A percentile compares a stretch with the other conserved stretches of the same genome.
These are phyloP conservation scores for Chenopodium berlandieri DNA, from an alignment of 148 eudicot genomes.

Conservation along the genomic window DNA sequence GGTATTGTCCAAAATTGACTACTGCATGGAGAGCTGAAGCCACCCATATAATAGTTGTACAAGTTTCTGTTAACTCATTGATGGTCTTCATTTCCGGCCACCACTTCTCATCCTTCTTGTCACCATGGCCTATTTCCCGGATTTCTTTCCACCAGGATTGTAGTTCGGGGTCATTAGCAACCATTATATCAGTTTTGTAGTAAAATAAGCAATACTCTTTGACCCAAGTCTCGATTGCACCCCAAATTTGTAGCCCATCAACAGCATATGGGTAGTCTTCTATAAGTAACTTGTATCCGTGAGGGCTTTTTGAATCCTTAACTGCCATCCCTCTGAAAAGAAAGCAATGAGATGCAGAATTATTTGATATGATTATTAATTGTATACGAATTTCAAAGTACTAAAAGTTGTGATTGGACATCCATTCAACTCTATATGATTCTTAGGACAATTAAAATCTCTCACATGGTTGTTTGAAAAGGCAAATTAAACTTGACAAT, in stretches of 20 bases:
- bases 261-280: conserved; percentile 94
- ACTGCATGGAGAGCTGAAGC: conserved; percentile 98
- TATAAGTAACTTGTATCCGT: conserved; percentile 59
- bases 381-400: neutral
- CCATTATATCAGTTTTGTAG: conserved; percentile 47
- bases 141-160: conserved; percentile 85
- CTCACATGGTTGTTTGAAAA: neutral
- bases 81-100: conserved; percentile 79
- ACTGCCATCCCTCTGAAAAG: conserved; percentile 83
- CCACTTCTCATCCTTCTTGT: conserved; percentile 71
- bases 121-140: conserved; percentile 73
- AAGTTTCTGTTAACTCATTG: conserved; percentile 49
- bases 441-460: neutral
- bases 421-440: neutral
- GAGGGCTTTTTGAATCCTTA: conserved; percentile 53
- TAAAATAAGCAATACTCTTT: conserved; percentile 59
- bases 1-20: conserved; percentile 84
- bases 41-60: conserved; percentile 82
- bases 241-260: conserved; percentile 86
- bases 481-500: neutral
- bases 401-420: neutral
- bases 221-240: conserved; percentile 76
- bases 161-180: conserved; percentile 57
- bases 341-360: neutral
- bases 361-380: neutral